Evolutionary conservation across 2,329 filamentous ascomycete genomes (phyloP).

Genomic region (Beauveria rudraprayagi): DNA sequence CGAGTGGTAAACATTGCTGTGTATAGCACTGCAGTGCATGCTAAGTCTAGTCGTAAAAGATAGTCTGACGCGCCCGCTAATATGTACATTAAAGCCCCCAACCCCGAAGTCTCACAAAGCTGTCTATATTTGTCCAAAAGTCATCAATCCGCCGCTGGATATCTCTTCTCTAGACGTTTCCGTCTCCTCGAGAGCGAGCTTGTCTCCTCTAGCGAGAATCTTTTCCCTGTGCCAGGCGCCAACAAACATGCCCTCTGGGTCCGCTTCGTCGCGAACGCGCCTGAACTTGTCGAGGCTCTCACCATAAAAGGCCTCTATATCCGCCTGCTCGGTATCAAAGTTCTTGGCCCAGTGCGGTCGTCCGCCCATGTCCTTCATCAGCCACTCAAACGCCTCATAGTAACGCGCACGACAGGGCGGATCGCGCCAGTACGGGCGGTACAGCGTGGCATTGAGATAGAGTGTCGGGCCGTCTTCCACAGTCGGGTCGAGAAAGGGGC

Average conservation of each 20-base stretch:
- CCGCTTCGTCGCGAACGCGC: conserved; percentile 58
- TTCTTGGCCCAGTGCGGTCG: conserved; percentile 93
- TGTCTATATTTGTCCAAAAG: conserved; percentile 7
- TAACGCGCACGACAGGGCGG: conserved; percentile 70
- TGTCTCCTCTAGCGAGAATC: conserved; percentile 38
- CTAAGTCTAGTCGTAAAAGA: background rate
- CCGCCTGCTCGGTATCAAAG: conserved; percentile 54
- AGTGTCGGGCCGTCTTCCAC: conserved; percentile 61
- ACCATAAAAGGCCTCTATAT: conserved; percentile 63
- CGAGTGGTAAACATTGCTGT: background rate
- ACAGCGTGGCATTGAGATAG: conserved; percentile 85
- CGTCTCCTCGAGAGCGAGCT: conserved; percentile 29
- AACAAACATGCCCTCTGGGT: conserved; percentile 79
- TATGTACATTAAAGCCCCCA: background rate
- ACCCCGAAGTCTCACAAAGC: background rate
- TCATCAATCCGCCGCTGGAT: conserved; percentile 1
- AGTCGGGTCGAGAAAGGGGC: conserved; percentile 61
- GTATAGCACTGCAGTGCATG: background rate
- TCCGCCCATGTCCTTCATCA: conserved; percentile 79
- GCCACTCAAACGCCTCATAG: conserved; percentile 83
- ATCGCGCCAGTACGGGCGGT: conserved; percentile 70
- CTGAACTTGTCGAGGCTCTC: conserved; percentile 59
- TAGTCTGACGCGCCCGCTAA: background rate
- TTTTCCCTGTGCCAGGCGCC: conserved; percentile 81
- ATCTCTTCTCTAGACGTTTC: conserved; percentile 20